Conservation (phyloP, 139 green algal genomes). For the Chlamydomonas sp. region DNA sequence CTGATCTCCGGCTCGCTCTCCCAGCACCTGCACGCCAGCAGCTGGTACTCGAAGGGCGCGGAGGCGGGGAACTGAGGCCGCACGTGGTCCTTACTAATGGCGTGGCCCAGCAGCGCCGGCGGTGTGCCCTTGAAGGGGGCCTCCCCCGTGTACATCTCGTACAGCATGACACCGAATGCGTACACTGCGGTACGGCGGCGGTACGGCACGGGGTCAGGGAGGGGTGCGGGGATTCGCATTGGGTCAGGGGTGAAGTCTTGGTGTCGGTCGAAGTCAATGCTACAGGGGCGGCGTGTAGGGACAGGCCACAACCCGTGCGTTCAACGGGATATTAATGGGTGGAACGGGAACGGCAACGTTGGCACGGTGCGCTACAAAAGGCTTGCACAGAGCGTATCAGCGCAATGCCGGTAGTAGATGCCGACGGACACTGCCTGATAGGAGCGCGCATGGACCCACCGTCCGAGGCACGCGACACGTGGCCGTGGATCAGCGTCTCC, state of each 20-base stretch:
- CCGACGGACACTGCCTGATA: not conserved
- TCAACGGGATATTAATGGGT: not conserved
- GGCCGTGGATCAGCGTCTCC: conserved; percentile 27
- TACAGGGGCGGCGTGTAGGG: not conserved
- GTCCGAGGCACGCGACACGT: conserved; percentile 22
- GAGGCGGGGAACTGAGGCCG: conserved; percentile 14
- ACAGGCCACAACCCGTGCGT: not conserved
- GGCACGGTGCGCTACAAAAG: too few relatives aligned
- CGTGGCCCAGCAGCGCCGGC: conserved; percentile 22
- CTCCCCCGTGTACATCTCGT: conserved; percentile 26
- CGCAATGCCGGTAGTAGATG: not conserved
- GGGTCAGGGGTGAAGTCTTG: not conserved
- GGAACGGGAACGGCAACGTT: too few relatives aligned
- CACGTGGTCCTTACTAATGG: conserved; percentile 33
- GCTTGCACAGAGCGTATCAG: too few relatives aligned
- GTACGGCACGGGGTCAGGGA: not conserved
- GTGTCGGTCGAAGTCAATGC: not conserved
- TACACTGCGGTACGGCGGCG: not conserved
- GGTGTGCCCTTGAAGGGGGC: not conserved
- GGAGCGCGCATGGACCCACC: too few relatives aligned
- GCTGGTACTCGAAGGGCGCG: conserved; percentile 39
- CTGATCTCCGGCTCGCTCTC: conserved; percentile 55
- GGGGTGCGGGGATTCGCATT: not conserved
- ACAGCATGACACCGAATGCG: conserved; percentile 26
- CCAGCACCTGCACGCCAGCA: conserved; percentile 60